These are phyloP conservation scores for Vigna trinervia DNA, from an alignment of 306 rosid genomes.

Conservation along the genomic window DNA sequence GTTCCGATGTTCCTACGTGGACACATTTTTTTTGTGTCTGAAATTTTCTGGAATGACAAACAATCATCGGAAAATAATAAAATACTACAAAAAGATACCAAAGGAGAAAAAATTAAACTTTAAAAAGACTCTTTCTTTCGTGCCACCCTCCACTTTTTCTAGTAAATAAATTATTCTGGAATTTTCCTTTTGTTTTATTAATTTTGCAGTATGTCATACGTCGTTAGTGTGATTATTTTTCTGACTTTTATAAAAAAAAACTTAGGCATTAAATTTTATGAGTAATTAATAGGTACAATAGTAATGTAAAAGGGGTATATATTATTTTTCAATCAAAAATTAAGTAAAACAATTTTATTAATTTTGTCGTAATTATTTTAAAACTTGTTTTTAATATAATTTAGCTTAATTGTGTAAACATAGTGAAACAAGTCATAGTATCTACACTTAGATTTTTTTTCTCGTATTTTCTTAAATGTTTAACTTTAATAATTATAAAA, in stretches of 20 bases:
- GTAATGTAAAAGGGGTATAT: not conserved
- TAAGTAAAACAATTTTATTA: too few relatives aligned
- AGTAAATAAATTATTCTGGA: slow-evolving; percentile 17
- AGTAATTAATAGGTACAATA: not conserved
- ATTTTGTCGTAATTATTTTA: not conserved
- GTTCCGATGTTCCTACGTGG: slow-evolving; percentile 45
- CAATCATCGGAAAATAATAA: slow-evolving; percentile 28
- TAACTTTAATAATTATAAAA: too few relatives aligned
- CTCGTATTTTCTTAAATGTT: too few relatives aligned
- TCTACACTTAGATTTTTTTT: too few relatives aligned
- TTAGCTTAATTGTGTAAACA: too few relatives aligned
- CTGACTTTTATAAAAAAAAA: not conserved
- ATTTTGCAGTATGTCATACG: not conserved
- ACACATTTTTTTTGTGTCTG: slow-evolving; percentile 36
- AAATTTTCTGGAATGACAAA: slow-evolving; percentile 48
- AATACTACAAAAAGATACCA: slow-evolving; percentile 15
- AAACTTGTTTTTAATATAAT: not conserved
- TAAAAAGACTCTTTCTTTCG: slow-evolving; percentile 36
- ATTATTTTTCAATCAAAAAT: too few relatives aligned
- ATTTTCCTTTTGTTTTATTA: not conserved
- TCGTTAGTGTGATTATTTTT: not conserved
- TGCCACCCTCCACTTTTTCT: slow-evolving; percentile 24
- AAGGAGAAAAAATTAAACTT: not conserved
- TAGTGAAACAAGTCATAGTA: too few relatives aligned
- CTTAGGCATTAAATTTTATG: not conserved